Conservation (phyloP, 768 basidiomycete genomes). For the Leccinum arenicola region DNA sequence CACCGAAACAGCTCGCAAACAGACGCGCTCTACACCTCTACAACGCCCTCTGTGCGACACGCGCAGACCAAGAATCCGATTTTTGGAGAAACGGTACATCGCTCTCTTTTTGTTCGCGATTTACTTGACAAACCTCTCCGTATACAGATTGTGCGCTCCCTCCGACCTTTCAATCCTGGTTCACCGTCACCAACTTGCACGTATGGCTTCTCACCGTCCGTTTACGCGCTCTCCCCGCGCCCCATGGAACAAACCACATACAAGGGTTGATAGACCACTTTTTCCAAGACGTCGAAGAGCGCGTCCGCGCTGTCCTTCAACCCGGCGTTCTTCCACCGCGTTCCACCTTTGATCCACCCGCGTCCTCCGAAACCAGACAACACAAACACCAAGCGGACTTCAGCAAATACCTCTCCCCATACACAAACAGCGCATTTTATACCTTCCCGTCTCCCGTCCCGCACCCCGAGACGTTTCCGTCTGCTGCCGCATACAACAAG, state of each 20-base stretch:
- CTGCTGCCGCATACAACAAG: conserved; percentile 25
- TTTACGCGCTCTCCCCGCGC: conserved; percentile 73
- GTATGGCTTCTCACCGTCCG: conserved; percentile 89
- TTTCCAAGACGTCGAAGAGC: conserved; percentile 90
- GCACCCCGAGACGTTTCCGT: conserved; percentile 27
- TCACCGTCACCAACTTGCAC: conserved; percentile 89
- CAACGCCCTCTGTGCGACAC: conserved; percentile 50
- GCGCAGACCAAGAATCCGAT: conserved; percentile 53
- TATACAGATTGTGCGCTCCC: conserved; percentile 75
- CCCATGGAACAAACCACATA: conserved; percentile 64
- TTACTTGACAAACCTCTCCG: background rate
- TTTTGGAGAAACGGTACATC: conserved; percentile 69
- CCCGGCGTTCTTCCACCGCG: conserved; percentile 39
- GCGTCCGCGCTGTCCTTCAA: conserved; percentile 78
- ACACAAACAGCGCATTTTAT: conserved; percentile 25
- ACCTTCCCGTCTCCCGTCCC: conserved; percentile 26
- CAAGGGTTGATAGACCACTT: conserved; percentile 92
- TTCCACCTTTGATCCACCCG: conserved; percentile 3
- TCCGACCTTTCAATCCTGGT: conserved; percentile 96
- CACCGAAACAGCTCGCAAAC: conserved; percentile 59
- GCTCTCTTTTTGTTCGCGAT: background rate
- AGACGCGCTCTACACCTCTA: conserved; percentile 58
- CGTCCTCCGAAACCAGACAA: conserved; percentile 8
- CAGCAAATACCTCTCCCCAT: conserved; percentile 20
- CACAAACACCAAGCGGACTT: conserved; percentile 23